Evolutionary conservation across 148 eudicot genomes (phyloP).

Genomic region (Rhododendron griersonianum): DNA sequence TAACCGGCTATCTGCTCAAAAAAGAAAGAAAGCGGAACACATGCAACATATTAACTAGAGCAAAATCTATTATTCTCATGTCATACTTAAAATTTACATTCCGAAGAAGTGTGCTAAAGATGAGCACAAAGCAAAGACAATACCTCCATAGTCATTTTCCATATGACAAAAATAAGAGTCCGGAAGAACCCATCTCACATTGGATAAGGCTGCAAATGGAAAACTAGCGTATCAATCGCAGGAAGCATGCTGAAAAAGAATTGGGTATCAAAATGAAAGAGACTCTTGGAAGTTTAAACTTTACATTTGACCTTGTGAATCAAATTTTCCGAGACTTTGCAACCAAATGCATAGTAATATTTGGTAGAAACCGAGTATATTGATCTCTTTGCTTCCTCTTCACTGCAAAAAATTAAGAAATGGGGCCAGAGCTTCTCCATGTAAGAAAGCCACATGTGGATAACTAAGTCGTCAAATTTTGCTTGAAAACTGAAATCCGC

Average conservation of each 20-base stretch:
- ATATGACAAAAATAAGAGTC: constrained; percentile 56
- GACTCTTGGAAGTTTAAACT: constrained; percentile 4
- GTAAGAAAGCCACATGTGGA: neutral
- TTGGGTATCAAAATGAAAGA: neutral
- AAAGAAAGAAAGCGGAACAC: neutral
- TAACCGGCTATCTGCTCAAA: neutral
- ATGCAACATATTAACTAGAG: neutral
- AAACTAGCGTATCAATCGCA: constrained; percentile 1
- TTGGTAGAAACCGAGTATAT: constrained; percentile 74
- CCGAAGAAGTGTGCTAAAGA: neutral
- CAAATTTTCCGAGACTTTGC: constrained; percentile 42
- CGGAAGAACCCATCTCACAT: constrained; percentile 69
- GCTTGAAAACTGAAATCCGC: neutral
- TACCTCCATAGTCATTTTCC: constrained; percentile 73
- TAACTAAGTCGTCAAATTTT: neutral
- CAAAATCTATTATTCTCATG: neutral
- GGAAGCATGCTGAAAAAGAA: neutral
- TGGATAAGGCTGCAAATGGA: constrained; percentile 44
- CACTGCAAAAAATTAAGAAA: constrained; percentile 27
- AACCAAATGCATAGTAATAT: constrained; percentile 66
- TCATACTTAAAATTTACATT: neutral
- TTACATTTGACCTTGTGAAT: constrained; percentile 55
- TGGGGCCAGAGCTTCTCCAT: neutral
- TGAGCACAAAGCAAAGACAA: neutral
- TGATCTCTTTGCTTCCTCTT: constrained; percentile 64